Conservation (phyloP, 1,284 basidiomycete genomes). For the Stygiomarasmius scandens region DNA sequence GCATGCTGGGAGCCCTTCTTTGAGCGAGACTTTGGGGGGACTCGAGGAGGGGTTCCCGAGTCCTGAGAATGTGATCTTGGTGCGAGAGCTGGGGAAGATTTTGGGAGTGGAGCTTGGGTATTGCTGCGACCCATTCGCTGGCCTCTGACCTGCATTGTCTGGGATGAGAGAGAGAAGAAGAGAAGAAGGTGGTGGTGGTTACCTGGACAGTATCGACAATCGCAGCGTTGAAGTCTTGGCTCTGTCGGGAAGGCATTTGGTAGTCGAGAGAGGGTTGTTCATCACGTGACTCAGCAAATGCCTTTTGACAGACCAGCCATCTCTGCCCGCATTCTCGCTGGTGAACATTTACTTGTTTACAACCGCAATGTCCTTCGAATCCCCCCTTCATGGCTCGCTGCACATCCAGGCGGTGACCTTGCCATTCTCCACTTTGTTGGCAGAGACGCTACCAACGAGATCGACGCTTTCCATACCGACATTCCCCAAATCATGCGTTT, state of each 20-base stretch:
- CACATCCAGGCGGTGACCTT: slow-evolving; percentile 90
- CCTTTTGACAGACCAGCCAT: slow-evolving; percentile 54
- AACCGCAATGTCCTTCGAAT: slow-evolving; percentile 79
- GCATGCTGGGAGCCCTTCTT: slow-evolving; percentile 73
- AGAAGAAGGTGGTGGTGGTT: no score
- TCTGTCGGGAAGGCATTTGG: slow-evolving; percentile 25
- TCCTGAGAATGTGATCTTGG: slow-evolving; percentile 76
- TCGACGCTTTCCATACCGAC: slow-evolving; percentile 88
- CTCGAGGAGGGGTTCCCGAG: slow-evolving; percentile 31
- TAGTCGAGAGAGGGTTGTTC: slow-evolving; percentile 27
- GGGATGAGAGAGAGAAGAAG: no score
- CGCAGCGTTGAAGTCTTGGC: slow-evolving; percentile 44
- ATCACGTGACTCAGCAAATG: neutral
- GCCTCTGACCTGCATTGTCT: slow-evolving; percentile 51
- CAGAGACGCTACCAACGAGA: slow-evolving; percentile 93
- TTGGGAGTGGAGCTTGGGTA: slow-evolving; percentile 19
- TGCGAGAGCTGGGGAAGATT: slow-evolving; percentile 36
- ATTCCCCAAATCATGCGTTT: slow-evolving; percentile 70
- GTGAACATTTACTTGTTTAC: slow-evolving; percentile 84
- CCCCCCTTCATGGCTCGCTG: slow-evolving; percentile 79
- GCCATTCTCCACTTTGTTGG: slow-evolving; percentile 96
- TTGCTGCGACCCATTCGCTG: slow-evolving; percentile 19
- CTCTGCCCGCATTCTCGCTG: slow-evolving; percentile 71
- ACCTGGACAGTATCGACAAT: slow-evolving; percentile 71
- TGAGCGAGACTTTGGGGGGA: slow-evolving; percentile 47